A percentile compares a stretch with the other conserved stretches of the same genome.
Evolutionary conservation across 2,329 filamentous ascomycete species (phyloP).

Genomic region (Colletotrichum destructivum): DNA sequence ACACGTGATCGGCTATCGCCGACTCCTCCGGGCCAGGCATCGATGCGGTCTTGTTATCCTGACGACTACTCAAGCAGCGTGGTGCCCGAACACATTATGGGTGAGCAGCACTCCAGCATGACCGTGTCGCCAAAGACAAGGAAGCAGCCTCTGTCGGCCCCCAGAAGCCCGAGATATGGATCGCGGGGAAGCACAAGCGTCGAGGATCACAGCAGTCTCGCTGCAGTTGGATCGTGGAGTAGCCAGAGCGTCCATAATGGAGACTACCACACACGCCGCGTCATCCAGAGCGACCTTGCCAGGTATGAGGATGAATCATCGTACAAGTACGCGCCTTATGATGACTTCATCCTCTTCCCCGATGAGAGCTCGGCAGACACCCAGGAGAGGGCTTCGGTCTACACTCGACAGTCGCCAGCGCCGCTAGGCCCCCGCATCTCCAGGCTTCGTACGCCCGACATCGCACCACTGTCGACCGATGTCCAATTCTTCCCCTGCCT

Average conservation of each 20-base stretch:
- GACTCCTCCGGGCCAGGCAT: neutral
- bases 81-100: neutral
- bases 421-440: slow-evolving; percentile 27
- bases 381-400: neutral
- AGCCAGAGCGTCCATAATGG: neutral
- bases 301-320: neutral
- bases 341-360: slow-evolving; percentile 35
- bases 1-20: slow-evolving; percentile 10
- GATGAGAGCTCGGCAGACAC: neutral
- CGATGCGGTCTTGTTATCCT: neutral
- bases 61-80: neutral
- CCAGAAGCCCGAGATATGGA: neutral
- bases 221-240: slow-evolving; percentile 35
- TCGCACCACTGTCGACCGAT: slow-evolving; percentile 39
- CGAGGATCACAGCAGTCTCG: slow-evolving; percentile 5
- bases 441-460: slow-evolving; percentile 39
- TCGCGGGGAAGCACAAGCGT: slow-evolving; percentile 7
- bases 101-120: neutral
- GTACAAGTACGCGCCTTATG: neutral
- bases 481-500: slow-evolving; percentile 41
- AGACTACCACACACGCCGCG: neutral
- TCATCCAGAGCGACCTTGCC: neutral
- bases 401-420: slow-evolving; percentile 11
- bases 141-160: neutral
- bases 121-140: neutral